Base-by-base conservation (phyloP, 176 grass and related monocot species). In the Bolboschoenus planiculmis region DNA sequence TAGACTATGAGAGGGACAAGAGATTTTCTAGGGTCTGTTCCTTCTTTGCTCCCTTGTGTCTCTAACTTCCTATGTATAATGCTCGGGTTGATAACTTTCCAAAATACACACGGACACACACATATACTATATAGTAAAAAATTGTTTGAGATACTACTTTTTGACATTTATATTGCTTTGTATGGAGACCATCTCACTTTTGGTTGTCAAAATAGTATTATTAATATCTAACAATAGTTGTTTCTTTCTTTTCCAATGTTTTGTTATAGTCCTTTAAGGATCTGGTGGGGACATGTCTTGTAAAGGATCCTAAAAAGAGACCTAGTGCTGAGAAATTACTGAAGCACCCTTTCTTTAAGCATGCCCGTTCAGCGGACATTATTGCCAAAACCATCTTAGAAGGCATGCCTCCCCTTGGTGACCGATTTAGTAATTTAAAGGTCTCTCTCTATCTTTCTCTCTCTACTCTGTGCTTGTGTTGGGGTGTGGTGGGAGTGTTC, bases 271-370 rank as follows among this genome's bases (percentile, higher is more conserved):
- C 91, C 83, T 99, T 99, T 65, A 99, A 90, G 74, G 91, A 91
- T 72, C 85, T 99, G 91, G 92, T 99, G 59, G 92, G 91, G 4
- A 86, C 87, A 61, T 99, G 96, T 84, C 88, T 99, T 86, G 92
- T 95, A 33, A 99, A 99, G 91, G 96, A 99, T 87, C 92, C 96
- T 9, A 90, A 85, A 73, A 99, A 95, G 84, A 91, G 92, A 21
- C 92, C 92, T 50, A 80, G 86, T 81, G 91, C 96, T 76, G 96
- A 95, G 82, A 99, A 93, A 81, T 88, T 99, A 53, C 86, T 95
- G 81, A 99, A 93, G 65, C 96, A 99, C 80, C 83, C 91, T 46
- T 95, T 99, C 88, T 99, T 99, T 87, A 99, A 99, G 79, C 89
- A 99, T 78, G 92, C 86, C 30, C 86, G 84, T 54, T 81, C 93